A percentile compares a stretch with the other conserved stretches of the same genome.
These are phyloP conservation scores for Torulaspora indica DNA, from an alignment of 805 yeast species.

Conservation along the genomic window DNA sequence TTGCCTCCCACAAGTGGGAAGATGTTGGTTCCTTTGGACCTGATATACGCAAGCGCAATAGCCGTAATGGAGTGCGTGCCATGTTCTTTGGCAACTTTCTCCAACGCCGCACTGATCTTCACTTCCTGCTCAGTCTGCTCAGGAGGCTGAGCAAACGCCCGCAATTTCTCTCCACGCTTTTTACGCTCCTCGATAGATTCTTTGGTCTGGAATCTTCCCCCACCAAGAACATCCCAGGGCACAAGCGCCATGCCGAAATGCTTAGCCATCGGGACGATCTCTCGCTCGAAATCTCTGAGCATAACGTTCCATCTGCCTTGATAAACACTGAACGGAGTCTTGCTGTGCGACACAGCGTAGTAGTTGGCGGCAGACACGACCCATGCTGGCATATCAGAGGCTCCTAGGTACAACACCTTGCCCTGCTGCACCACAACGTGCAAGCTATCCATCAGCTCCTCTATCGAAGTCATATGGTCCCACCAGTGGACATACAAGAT, in stretches of 20 bases:
- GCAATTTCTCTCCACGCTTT: constrained; percentile 15
- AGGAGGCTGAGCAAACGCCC: constrained; percentile 1
- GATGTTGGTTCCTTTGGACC: constrained; percentile 19
- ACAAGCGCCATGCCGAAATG: constrained; percentile 25
- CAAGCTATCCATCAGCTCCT: constrained; percentile 21
- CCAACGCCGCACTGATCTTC: constrained; percentile 18
- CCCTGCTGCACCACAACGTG: constrained; percentile 19
- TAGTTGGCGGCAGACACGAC: constrained; percentile 17
- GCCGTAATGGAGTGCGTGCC: constrained; percentile 15
- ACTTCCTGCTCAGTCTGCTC: constrained; percentile 15
- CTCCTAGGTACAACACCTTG: constrained; percentile 23
- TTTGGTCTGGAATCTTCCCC: constrained; percentile 21
- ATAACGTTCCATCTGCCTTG: constrained; percentile 24
- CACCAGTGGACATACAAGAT: constrained; percentile 24
- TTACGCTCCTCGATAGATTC: constrained; percentile 18
- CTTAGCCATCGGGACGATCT: constrained; percentile 26
- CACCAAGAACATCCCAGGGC: constrained; percentile 26
- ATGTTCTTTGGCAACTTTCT: constrained; percentile 19
- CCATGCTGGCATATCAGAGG: constrained; percentile 28
- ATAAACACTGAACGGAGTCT: constrained; percentile 23
- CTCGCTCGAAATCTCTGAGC: constrained; percentile 24
- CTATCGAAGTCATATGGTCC: constrained; percentile 23
- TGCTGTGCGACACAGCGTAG: constrained; percentile 22
- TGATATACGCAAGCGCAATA: constrained; percentile 25
- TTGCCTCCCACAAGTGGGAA: constrained; percentile 26